Evolutionary conservation across 495 filamentous ascomycete genomes (phyloP), one percentile per base, ranked within the genome.

Genomic region (Darksidea phi): DNA sequence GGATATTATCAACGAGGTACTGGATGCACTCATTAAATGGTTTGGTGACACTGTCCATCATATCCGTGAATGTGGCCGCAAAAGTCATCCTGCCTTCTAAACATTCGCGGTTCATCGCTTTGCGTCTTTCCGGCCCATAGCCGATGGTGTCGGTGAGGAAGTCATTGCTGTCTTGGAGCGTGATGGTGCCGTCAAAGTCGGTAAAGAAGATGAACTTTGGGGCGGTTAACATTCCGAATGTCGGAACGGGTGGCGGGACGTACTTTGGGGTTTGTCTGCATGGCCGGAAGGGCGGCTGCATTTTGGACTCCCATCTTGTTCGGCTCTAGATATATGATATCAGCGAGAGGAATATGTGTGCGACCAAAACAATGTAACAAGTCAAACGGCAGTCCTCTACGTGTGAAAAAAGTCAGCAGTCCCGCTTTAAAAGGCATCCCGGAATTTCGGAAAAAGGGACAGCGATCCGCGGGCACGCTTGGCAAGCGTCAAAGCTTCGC

Each of bases 141-240:
- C 93, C 94, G 21, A 95, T 80, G 74, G 91, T 95, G 77, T 97
- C 94, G 51, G 91, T 96, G 85, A 97, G 79, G 75, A 80, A 94
- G 78, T 97, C 91, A 79, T 97, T 97, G 83, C 87, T 93, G 76
- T 96, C 91, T 66, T 88, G 82, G 57, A 88, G 77, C 28, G 92
- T 97, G 68, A 97, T 94, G 32, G 94, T 97, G 53, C 93, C 93
- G 70, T 97, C 93, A 64, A 97, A 97, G 74, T 97, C 93, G 41
- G 92, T 93, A 78, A 97, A 97, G 79, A 97, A 95, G 74, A 97
- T 94, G 78, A 86, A 85, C 72, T 90, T 88, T 32, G 57, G 43
- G 12, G 17, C 50, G 23, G 59, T 63, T 36, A 59, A 28, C n/a
- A 7, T 43, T 26, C 52, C 20, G 17, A 24, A 4, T 2, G 2